These are phyloP conservation scores for Aspergillus quadricinctus DNA, from an alignment of 2,329 filamentous ascomycete species.

Conservation along the genomic window DNA sequence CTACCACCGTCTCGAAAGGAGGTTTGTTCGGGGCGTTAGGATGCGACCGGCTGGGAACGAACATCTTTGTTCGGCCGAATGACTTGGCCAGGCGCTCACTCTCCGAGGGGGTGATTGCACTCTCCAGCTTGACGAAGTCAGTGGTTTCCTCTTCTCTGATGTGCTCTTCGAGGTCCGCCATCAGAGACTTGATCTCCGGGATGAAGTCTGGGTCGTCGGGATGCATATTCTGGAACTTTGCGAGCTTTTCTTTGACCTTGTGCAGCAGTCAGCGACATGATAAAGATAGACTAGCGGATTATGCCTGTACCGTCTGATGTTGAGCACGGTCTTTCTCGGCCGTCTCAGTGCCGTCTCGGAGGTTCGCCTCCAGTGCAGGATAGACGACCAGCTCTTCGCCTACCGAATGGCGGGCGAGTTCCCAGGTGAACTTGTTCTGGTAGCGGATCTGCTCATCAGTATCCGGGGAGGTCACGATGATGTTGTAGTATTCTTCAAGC, in stretches of 20 bases:
- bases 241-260: slow-evolving; percentile 51
- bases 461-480: slow-evolving; percentile 35
- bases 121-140: slow-evolving; percentile 49
- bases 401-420: neutral
- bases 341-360: neutral
- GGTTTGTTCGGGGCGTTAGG: slow-evolving; percentile 49
- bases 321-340: neutral
- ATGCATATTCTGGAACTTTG: slow-evolving; percentile 47
- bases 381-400: neutral
- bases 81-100: slow-evolving; percentile 38
- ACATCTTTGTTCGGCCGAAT: slow-evolving; percentile 51
- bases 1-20: slow-evolving; percentile 53
- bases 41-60: slow-evolving; percentile 51
- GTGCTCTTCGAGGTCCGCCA: slow-evolving; percentile 43
- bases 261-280: slow-evolving; percentile 2
- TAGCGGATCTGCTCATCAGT: neutral
- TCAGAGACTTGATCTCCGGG: slow-evolving; percentile 41
- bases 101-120: slow-evolving; percentile 31
- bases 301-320: neutral
- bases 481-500: slow-evolving; percentile 41
- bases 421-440: neutral
- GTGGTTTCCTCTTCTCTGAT: slow-evolving; percentile 50
- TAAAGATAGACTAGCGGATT: neutral
- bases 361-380: neutral
- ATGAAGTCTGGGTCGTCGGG: slow-evolving; percentile 41